phyloP scores from a whole-genome alignment of 2,329 filamentous ascomycete species.

The Penicillium sp. region DNA sequence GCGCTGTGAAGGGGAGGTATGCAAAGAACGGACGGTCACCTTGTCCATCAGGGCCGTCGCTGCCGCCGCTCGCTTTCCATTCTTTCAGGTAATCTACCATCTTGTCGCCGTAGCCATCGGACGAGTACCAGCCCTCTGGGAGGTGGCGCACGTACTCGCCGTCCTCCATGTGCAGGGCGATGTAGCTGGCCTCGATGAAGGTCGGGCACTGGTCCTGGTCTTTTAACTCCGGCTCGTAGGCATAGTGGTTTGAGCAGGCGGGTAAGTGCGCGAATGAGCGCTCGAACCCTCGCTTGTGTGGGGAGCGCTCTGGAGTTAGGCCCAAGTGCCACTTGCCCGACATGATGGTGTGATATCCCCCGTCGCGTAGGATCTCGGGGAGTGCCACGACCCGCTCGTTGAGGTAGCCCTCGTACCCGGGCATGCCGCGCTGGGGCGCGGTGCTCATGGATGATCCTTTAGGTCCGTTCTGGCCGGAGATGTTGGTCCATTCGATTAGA shows the following conservation, averaged over 20 bases:
- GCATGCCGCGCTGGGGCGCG: conserved; percentile 49
- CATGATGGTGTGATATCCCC: conserved; percentile 54
- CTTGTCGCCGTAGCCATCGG: conserved; percentile 46
- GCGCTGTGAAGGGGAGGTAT: conserved; percentile 54
- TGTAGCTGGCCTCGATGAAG: conserved; percentile 36
- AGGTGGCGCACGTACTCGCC: conserved; percentile 40
- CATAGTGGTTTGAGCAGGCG: conserved; percentile 53
- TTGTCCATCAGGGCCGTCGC: conserved; percentile 15
- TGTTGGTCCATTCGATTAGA: conserved; percentile 51
- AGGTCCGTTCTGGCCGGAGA: conserved; percentile 46
- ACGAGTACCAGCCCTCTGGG: conserved; percentile 48
- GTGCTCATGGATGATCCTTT: conserved; percentile 45
- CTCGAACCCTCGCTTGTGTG: conserved; percentile 51
- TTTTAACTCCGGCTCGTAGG: conserved; percentile 42
- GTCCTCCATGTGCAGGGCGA: conserved; percentile 41
- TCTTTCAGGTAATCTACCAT: conserved; percentile 47
- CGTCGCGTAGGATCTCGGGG: conserved; percentile 51
- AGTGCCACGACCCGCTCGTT: conserved; percentile 52
- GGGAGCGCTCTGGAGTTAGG: conserved; percentile 49
- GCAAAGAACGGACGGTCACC: conserved; percentile 48
- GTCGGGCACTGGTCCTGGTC: conserved; percentile 36
- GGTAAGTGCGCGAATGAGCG: conserved; percentile 53
- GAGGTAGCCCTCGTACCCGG: conserved; percentile 57
- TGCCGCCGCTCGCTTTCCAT: conserved; percentile 34
- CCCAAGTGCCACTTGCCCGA: conserved; percentile 58